Percentiles rank a stretch among this genome's conserved stretches.
Evolutionary conservation across 2,329 filamentous ascomycete genomes (phyloP).

Genomic region (Penicillium sp.): DNA sequence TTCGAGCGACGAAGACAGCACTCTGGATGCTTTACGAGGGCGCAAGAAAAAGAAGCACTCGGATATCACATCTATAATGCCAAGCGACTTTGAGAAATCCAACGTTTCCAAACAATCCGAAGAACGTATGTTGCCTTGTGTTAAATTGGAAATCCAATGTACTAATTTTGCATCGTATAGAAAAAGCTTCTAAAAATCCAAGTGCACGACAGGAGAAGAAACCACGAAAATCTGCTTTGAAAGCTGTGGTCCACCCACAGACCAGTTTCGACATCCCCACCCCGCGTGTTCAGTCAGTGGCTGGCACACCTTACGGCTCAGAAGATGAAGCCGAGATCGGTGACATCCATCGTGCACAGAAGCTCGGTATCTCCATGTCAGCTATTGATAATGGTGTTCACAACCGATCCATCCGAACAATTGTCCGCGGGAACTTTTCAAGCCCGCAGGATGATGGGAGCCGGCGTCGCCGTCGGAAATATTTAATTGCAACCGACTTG

Average conservation of each 20-base stretch:
- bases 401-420: conserved; percentile 81
- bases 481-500: conserved; percentile 91
- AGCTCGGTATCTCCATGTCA: conserved; percentile 76
- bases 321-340: conserved; percentile 82
- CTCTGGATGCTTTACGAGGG: conserved; percentile 32
- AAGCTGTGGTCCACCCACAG: conserved; percentile 67
- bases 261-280: conserved; percentile 72
- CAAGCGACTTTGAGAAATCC: conserved; percentile 29
- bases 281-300: conserved; percentile 55
- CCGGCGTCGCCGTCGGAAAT: conserved; percentile 76
- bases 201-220: conserved; percentile 37
- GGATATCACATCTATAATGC: conserved; percentile 31
- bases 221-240: conserved; percentile 37
- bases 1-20: conserved; percentile 65
- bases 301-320: conserved; percentile 67
- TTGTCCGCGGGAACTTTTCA: conserved; percentile 82
- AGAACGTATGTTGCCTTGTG: conserved; percentile 58
- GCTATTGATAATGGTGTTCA: conserved; percentile 69
- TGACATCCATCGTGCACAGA: conserved; percentile 85
- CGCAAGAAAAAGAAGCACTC: conserved; percentile 28
- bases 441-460: conserved; percentile 72
- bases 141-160: not conserved
- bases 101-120: conserved; percentile 65
- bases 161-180: conserved; percentile 9
- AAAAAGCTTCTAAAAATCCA: conserved; percentile 11